phyloP scores from a whole-genome alignment of 805 yeast genomes.

The Teunomyces kruisii region DNA sequence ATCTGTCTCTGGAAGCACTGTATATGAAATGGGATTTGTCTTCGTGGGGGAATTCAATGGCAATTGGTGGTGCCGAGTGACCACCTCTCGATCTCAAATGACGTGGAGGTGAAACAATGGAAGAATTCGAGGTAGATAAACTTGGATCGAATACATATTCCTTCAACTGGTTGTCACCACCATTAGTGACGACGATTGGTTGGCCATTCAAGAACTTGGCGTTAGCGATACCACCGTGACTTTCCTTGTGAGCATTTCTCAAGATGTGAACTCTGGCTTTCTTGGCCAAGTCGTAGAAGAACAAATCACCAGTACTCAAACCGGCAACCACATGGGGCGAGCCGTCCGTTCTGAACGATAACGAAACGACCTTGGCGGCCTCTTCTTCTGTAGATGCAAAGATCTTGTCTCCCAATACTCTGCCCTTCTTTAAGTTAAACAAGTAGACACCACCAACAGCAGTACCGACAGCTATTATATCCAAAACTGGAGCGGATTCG shows the following conservation, averaged over 20 bases:
- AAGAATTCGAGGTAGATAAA: slow-evolving; percentile 58
- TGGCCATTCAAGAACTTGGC: slow-evolving; percentile 84
- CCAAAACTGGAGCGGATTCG: slow-evolving; percentile 84
- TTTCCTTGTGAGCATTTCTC: slow-evolving; percentile 69
- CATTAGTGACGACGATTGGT: slow-evolving; percentile 83
- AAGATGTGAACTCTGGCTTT: slow-evolving; percentile 74
- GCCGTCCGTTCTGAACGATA: slow-evolving; percentile 92
- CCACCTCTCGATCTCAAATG: slow-evolving; percentile 93
- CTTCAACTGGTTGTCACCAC: slow-evolving; percentile 86
- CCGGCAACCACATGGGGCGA: slow-evolving; percentile 80
- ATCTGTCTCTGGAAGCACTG: slow-evolving; percentile 82
- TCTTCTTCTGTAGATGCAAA: slow-evolving; percentile 41
- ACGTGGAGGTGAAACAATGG: slow-evolving; percentile 86
- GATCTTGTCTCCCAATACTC: slow-evolving; percentile 47
- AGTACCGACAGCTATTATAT: slow-evolving; percentile 76
- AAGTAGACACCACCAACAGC: slow-evolving; percentile 63
- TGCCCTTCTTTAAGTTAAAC: slow-evolving; percentile 68
- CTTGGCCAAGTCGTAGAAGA: slow-evolving; percentile 78
- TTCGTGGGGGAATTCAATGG: slow-evolving; percentile 73
- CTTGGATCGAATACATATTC: slow-evolving; percentile 95
- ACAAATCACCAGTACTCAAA: slow-evolving; percentile 74
- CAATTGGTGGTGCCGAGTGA: slow-evolving; percentile 87
- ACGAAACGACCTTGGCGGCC: slow-evolving; percentile 49
- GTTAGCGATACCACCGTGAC: slow-evolving; percentile 73
- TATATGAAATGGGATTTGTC: slow-evolving; percentile 76